Evolutionary conservation across 331 rosid species (phyloP).

Genomic region (Acacia concinna): DNA sequence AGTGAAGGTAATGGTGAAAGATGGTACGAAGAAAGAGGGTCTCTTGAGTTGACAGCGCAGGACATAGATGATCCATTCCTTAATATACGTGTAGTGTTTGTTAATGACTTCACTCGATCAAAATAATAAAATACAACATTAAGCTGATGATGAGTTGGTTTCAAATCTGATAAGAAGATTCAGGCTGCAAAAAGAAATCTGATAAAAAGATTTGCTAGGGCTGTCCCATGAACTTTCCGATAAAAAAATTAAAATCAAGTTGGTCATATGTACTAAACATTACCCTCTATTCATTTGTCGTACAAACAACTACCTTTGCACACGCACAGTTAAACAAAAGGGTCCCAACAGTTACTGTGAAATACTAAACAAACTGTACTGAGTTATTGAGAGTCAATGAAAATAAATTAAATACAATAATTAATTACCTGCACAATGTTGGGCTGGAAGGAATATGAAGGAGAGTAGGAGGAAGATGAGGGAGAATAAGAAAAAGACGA

Average conservation of each 20-base stretch:
- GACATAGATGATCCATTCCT: neutral
- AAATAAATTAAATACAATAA: conserved; percentile 31
- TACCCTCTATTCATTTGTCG: conserved; percentile 31
- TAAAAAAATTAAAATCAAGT: neutral
- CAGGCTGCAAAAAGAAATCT: conserved; percentile 3
- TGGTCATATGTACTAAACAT: neutral
- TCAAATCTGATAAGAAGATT: conserved; percentile 29
- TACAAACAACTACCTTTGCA: conserved; percentile 13
- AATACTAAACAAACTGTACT: conserved; percentile 14
- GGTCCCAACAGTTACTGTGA: conserved; percentile 22
- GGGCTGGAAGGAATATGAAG: conserved; percentile 67
- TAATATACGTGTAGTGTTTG: conserved; percentile 29
- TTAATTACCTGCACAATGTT: conserved; percentile 56
- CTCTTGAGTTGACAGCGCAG: conserved; percentile 5
- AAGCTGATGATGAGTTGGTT: neutral
- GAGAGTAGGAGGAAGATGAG: conserved; percentile 60
- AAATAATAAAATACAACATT: neutral
- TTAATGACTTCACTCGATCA: neutral
- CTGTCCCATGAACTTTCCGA: conserved; percentile 30
- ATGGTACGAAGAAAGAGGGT: conserved; percentile 1
- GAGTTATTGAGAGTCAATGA: conserved; percentile 15
- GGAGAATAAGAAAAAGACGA: conserved; percentile 72
- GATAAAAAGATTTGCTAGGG: conserved; percentile 42
- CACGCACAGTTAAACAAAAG: neutral
- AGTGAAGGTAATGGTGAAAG: neutral